A percentile compares a stretch with the other conserved stretches of the same genome.
These are phyloP conservation scores for Pulveroboletus sp. DNA, from an alignment of 1,284 basidiomycete species.

Conservation along the genomic window DNA sequence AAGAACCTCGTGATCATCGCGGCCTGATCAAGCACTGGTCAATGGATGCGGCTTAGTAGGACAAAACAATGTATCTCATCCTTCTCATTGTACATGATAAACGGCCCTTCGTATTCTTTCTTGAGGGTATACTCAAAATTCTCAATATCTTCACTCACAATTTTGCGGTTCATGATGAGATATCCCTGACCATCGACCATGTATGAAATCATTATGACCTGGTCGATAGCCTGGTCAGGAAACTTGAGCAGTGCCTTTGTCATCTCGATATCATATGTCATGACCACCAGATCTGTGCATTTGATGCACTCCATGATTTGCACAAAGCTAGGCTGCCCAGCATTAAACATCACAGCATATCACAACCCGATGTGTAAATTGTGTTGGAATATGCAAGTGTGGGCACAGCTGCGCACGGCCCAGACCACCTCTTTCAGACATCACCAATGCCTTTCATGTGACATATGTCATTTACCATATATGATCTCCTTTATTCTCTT, in stretches of 20 bases:
- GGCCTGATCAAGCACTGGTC: slow-evolving; percentile 41
- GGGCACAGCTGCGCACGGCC: no score
- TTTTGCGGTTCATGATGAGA: slow-evolving; percentile 96
- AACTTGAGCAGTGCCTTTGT: slow-evolving; percentile 99
- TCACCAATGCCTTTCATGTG: no score
- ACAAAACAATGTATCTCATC: slow-evolving; percentile 65
- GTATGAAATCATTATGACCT: slow-evolving; percentile 99
- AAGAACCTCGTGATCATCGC: slow-evolving; percentile 88
- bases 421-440: no score
- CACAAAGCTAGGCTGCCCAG: slow-evolving; percentile 77
- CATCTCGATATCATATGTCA: slow-evolving; percentile 99
- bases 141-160: slow-evolving; percentile 96
- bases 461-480: no score
- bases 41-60: background rate
- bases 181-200: slow-evolving; percentile 97
- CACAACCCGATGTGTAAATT: slow-evolving; percentile 96
- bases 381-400: no score
- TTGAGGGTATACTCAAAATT: slow-evolving; percentile 99
- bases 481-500: no score
- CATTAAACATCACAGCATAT: slow-evolving; percentile 87
- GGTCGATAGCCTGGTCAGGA: slow-evolving; percentile 93
- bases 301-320: slow-evolving; percentile 86
- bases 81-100: slow-evolving; percentile 92
- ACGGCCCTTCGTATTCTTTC: slow-evolving; percentile 96
- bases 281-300: slow-evolving; percentile 97